A percentile compares a stretch with the other conserved stretches of the same genome.
Evolutionary conservation across 1,284 basidiomycete genomes (phyloP).

Genomic region (Tilletia indica): DNA sequence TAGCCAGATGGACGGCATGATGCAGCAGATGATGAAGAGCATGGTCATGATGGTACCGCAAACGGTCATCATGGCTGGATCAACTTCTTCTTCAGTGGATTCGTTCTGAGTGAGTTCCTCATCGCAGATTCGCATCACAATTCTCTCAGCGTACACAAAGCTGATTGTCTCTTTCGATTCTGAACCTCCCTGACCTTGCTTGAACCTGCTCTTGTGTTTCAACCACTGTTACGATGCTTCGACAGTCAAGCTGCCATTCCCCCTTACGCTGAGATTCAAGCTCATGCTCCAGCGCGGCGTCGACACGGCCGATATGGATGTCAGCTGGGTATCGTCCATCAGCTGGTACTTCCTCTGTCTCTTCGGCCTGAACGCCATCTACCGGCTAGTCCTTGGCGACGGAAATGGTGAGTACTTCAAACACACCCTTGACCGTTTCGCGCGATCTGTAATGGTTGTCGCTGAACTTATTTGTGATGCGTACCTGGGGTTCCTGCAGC

Average conservation of each 20-base stretch:
- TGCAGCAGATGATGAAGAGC: constrained; percentile 98
- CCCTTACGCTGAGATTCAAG: constrained; percentile 93
- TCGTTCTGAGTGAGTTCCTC: constrained; percentile 75
- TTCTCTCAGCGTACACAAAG: background rate
- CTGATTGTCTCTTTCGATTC: too few species aligned
- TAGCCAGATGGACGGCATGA: constrained; percentile 93
- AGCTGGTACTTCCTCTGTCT: constrained; percentile 99
- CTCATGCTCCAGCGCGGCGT: constrained; percentile 97
- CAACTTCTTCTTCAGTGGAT: constrained; percentile 98
- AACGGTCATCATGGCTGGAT: constrained; percentile 99
- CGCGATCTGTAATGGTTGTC: constrained; percentile 19
- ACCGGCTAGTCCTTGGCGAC: constrained; percentile 84
- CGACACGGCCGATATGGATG: constrained; percentile 93
- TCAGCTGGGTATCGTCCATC: constrained; percentile 95
- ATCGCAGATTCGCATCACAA: background rate
- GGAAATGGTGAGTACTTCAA: constrained; percentile 71
- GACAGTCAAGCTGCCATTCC: constrained; percentile 87
- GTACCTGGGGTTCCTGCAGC: constrained; percentile 27
- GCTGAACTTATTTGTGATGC: background rate
- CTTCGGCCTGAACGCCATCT: constrained; percentile 93
- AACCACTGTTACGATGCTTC: too few species aligned
- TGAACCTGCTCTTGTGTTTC: too few species aligned
- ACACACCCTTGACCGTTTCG: background rate
- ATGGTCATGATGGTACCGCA: constrained; percentile 67
- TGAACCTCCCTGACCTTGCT: too few species aligned